phyloP scores from a whole-genome alignment of 192 early-diverging fungal species.

The Coemansia asiatica region DNA sequence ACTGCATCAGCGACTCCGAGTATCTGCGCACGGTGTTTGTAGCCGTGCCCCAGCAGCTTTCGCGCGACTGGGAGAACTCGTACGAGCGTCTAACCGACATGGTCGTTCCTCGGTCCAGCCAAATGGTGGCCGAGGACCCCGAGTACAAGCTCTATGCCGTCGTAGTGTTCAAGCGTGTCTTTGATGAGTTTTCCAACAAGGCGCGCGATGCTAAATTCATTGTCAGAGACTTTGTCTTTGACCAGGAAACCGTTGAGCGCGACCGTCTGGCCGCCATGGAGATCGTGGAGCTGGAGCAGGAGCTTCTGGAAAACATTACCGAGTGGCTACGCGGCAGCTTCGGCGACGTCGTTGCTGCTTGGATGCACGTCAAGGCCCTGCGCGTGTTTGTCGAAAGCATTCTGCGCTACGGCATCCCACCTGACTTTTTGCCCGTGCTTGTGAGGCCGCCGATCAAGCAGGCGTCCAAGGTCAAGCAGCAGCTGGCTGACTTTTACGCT shows the following conservation, averaged over 20 bases:
- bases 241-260: constrained; percentile 70
- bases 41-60: constrained; percentile 84
- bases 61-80: constrained; percentile 78
- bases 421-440: constrained; percentile 81
- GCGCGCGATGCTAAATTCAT: constrained; percentile 89
- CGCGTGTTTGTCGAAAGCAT: constrained; percentile 96
- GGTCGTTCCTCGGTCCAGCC: constrained; percentile 95
- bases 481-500: constrained; percentile 77
- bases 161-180: constrained; percentile 84
- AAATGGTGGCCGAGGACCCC: constrained; percentile 89
- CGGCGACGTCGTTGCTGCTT: constrained; percentile 87
- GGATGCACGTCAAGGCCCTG: constrained; percentile 93
- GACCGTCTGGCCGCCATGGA: constrained; percentile 70
- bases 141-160: constrained; percentile 92
- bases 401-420: constrained; percentile 94
- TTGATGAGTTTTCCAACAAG: constrained; percentile 89
- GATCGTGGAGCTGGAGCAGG: constrained; percentile 76
- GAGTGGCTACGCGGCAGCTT: constrained; percentile 93
- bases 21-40: constrained; percentile 90
- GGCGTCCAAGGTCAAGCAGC: constrained; percentile 77
- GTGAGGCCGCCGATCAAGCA: constrained; percentile 79
- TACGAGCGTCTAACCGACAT: constrained; percentile 93
- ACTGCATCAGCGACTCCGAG: constrained; percentile 91
- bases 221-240: constrained; percentile 94
- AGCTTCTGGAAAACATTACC: constrained; percentile 70